phyloP scores from a whole-genome alignment of 2,329 filamentous ascomycete species.

The Chaetomium sp. region DNA sequence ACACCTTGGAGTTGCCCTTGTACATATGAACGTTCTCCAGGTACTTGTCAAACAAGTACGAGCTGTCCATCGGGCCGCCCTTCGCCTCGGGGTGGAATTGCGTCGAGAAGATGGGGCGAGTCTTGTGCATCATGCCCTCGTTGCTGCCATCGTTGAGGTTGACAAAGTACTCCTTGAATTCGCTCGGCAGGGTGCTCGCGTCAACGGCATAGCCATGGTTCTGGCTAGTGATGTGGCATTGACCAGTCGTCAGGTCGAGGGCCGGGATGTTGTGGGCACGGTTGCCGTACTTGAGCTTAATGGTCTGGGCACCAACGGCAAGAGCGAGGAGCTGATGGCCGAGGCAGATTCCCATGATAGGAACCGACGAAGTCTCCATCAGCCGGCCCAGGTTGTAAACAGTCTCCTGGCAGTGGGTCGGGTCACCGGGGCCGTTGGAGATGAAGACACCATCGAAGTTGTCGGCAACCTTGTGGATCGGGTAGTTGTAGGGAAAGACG shows the following conservation, averaged over 20 bases:
- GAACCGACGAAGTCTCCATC: slow-evolving; percentile 87
- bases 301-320: slow-evolving; percentile 82
- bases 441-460: slow-evolving; percentile 99
- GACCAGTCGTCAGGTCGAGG: slow-evolving; percentile 88
- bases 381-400: slow-evolving; percentile 89
- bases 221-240: slow-evolving; percentile 98
- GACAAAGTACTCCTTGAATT: slow-evolving; percentile 98
- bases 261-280: slow-evolving; percentile 98
- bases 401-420: slow-evolving; percentile 92
- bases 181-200: slow-evolving; percentile 73
- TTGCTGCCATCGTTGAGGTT: slow-evolving; percentile 98
- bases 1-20: slow-evolving; percentile 78
- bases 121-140: slow-evolving; percentile 95
- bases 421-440: slow-evolving; percentile 97
- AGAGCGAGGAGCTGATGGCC: slow-evolving; percentile 95
- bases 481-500: slow-evolving; percentile 94
- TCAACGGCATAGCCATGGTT: slow-evolving; percentile 98
- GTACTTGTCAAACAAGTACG: slow-evolving; percentile 96
- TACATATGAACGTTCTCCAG: slow-evolving; percentile 85
- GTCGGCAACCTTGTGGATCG: slow-evolving; percentile 95
- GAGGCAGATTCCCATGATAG: slow-evolving; percentile 97
- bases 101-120: slow-evolving; percentile 94
- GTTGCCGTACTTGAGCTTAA: slow-evolving; percentile 99
- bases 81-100: slow-evolving; percentile 99
- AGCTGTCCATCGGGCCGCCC: slow-evolving; percentile 92